Base-by-base conservation (phyloP, 192 early-diverging fungal genomes). In the Backusella westeae region DNA sequence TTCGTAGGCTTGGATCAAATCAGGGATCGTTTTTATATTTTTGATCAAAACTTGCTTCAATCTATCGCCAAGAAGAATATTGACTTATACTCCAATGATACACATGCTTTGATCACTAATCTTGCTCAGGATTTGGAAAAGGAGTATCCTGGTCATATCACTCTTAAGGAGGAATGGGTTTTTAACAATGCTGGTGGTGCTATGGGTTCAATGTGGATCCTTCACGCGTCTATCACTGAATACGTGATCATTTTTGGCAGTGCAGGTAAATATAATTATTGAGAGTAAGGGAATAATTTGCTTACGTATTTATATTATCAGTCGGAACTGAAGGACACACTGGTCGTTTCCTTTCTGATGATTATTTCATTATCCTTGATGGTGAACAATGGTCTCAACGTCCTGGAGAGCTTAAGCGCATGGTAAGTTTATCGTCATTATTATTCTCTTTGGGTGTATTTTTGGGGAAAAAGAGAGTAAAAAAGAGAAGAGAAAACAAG, bases 161-260 rank as follows among this genome's bases (percentile, higher is more conserved):
- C 52, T n/a, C 38, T 79, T 23, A 78, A 85, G 65, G 79, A 84
- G 36, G 84, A 85, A 63, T 85, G 84, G 84, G 82, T 85, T 3
- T 85, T 85, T 68, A 85, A 85, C 80, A 85, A 85, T 38, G 84
- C 84, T 75, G 84, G 84, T 76, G 84, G 84, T 72, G 84, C 84
- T 42, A 85, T 85, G 84, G 84, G 84, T 34, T 68, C 83, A 7
- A 85, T 85, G 84, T 85, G 79, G 75, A 83, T 85, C 35, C 65
- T 85, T 4, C 84, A 85, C 44, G 84, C 80, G 29, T 85, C 84
- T 53, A 49, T 85, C 9, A 84, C 83, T n/a, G 84, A 85, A 63
- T 85, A 85, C 76, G 75, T 85, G 4, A 85, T 85, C 38, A 81
- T 85, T 41, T 85, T 85, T 76, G 84, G 84, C 36, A 85, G 82